Evolutionary conservation across 129 eudicot species (phyloP).

Genomic region (Tanacetum coccineum): DNA sequence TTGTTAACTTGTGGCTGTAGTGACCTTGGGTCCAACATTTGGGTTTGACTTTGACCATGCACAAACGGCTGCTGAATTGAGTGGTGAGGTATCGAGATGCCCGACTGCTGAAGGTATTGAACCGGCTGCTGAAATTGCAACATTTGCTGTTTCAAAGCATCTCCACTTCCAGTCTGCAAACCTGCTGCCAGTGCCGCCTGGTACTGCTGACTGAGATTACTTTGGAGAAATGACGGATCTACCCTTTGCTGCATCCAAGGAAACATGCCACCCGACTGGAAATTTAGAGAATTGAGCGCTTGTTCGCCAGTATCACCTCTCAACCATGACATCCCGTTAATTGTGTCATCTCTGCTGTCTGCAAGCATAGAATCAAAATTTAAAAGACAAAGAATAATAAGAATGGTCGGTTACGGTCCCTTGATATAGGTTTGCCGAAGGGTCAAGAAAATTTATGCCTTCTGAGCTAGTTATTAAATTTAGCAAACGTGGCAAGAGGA

Average conservation of each 20-base stretch:
- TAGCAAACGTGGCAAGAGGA: too few relatives aligned
- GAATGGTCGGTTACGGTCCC: not conserved
- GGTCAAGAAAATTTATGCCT: too few relatives aligned
- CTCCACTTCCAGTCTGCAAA: slow-evolving; percentile 56
- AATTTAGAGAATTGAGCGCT: slow-evolving; percentile 59
- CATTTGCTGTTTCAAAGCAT: slow-evolving; percentile 54
- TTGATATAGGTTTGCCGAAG: too few relatives aligned
- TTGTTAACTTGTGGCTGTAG: slow-evolving; percentile 42
- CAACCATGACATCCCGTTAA: slow-evolving; percentile 74
- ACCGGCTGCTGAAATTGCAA: slow-evolving; percentile 82
- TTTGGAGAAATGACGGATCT: slow-evolving; percentile 55
- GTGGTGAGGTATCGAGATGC: slow-evolving; percentile 47
- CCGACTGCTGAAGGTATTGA: slow-evolving; percentile 61
- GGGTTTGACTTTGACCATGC: slow-evolving; percentile 64
- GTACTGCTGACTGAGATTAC: slow-evolving; percentile 83
- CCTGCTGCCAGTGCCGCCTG: slow-evolving; percentile 71
- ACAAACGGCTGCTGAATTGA: slow-evolving; percentile 48
- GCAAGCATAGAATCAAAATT: not conserved
- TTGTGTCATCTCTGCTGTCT: slow-evolving; percentile 67
- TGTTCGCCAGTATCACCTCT: slow-evolving; percentile 80
- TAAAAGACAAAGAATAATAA: not conserved
- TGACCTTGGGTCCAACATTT: slow-evolving; percentile 52
- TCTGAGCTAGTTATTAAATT: too few relatives aligned
- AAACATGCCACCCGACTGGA: slow-evolving; percentile 64
- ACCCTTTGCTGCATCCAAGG: slow-evolving; percentile 97